Percentiles rank a stretch among this genome's conserved stretches.
phyloP scores from a whole-genome alignment of 768 basidiomycete species.

The Asterophora parasitica region DNA sequence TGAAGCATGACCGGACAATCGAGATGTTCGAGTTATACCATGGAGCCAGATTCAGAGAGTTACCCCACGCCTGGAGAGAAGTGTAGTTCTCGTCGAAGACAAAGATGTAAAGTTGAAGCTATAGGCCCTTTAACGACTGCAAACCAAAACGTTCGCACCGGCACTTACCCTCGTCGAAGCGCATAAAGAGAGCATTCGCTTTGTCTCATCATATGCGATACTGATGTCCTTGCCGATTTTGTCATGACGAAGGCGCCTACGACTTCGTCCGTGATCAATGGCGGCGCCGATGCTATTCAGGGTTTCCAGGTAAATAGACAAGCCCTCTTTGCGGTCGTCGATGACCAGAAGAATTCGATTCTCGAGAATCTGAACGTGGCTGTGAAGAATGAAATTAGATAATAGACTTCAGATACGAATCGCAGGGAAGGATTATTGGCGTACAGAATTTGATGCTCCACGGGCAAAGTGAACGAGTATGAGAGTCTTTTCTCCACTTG shows the following conservation, averaged over 20 bases:
- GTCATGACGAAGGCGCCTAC: constrained; percentile 35
- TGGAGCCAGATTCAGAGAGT: constrained; percentile 30
- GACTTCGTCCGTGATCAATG: constrained; percentile 17
- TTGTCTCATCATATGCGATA: constrained; percentile 49
- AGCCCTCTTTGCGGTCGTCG: constrained; percentile 26
- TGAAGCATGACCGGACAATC: constrained; percentile 38
- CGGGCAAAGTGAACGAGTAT: constrained; percentile 22
- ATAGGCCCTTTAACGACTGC: neutral
- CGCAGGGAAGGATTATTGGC: constrained; percentile 2
- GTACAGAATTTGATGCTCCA: constrained; percentile 27
- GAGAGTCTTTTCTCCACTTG: constrained; percentile 18
- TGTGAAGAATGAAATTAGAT: constrained; percentile 10
- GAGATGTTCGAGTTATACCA: constrained; percentile 35
- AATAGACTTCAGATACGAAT: neutral
- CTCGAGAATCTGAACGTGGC: constrained; percentile 35
- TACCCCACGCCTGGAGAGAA: constrained; percentile 38
- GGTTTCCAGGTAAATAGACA: constrained; percentile 36
- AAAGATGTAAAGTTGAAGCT: constrained; percentile 41
- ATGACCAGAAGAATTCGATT: constrained; percentile 38
- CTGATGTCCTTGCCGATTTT: constrained; percentile 43
- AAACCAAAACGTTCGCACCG: neutral
- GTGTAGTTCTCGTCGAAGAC: constrained; percentile 41
- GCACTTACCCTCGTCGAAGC: constrained; percentile 31
- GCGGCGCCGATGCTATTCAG: constrained; percentile 27
- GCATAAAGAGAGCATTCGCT: constrained; percentile 43